Evolutionary conservation across 2,329 filamentous ascomycete genomes (phyloP), one percentile per base, ranked within the genome.

Genomic region (Colletotrichum sansevieriae): DNA sequence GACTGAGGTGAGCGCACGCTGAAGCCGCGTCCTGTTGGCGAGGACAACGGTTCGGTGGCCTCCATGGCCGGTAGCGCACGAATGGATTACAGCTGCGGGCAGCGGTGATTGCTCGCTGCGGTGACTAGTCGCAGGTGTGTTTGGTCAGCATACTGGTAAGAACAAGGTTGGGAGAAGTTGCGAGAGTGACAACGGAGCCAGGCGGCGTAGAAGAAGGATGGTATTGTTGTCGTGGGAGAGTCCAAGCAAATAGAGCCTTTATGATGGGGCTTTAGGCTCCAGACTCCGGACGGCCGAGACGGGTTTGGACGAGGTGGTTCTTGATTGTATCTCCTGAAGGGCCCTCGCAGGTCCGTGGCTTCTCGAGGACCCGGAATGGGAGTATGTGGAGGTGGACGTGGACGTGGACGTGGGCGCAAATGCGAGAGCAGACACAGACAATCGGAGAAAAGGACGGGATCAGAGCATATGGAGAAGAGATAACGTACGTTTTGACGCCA

Each of bases 11-110:
- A 61, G 49, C 44, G 67, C 54, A 55, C 67, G 55, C 62, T 56
- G 61, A 67, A 65, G 55, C 63, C 65, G 44, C 60, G 47, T 44
- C 29, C 63, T 20, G 18, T 58, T 43, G 61, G 67, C 51, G 56
- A 64, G 66, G 58, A 63, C 52, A 41, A 66, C 49, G 71, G 57
- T 35, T 74, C 72, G 51, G 72, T 75, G 60, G 73, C 69, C 63
- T 75, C 74, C 75, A 76, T 76, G 65, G 70, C 57, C 56, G 55
- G 35, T 61, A 29, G 51, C 20, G 51, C 56, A 54, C 29, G 54
- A 39, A 49, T 49, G 10, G 44, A 55, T 62, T 63, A 69, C 56
- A 66, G 39, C 44, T 63, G 64, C 52, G 58, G 43, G 62, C 63
- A 71, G 70, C 70, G 65, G 70, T 43, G 66, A 51, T 44, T 70